Evolutionary conservation across 352 stramenopile genomes (phyloP).

Genomic region (Phytophthora syringae): DNA sequence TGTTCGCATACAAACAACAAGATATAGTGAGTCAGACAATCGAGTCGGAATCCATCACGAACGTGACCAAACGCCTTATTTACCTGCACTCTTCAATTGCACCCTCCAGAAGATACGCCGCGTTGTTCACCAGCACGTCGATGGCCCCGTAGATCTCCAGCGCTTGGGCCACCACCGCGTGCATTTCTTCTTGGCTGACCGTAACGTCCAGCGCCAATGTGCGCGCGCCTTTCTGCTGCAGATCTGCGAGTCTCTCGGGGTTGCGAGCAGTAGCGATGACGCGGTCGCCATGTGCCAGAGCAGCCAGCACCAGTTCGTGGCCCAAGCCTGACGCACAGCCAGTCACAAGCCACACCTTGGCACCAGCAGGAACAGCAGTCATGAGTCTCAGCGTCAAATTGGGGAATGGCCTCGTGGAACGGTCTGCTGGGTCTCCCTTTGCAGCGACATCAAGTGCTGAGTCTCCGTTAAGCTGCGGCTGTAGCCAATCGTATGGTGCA

Average conservation of each 20-base stretch:
- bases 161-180: slow-evolving; percentile 25
- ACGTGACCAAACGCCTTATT: slow-evolving; percentile 11
- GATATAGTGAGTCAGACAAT: slow-evolving; percentile 29
- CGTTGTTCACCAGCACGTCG: slow-evolving; percentile 56
- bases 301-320: slow-evolving; percentile 40
- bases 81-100: slow-evolving; percentile 50
- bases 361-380: slow-evolving; percentile 19
- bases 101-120: slow-evolving; percentile 44
- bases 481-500: slow-evolving; percentile 20
- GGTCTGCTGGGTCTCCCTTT: slow-evolving; percentile 21
- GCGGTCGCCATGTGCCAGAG: slow-evolving; percentile 36
- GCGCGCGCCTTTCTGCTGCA: slow-evolving; percentile 34
- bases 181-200: slow-evolving; percentile 31
- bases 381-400: slow-evolving; percentile 13
- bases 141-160: slow-evolving; percentile 33
- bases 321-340: slow-evolving; percentile 49
- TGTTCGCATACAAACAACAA: slow-evolving; percentile 24
- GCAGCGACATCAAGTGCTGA: slow-evolving; percentile 27
- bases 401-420: slow-evolving; percentile 12
- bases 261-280: slow-evolving; percentile 51
- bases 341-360: slow-evolving; percentile 50
- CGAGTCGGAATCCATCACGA: slow-evolving; percentile 28
- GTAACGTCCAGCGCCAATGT: slow-evolving; percentile 51
- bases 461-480: slow-evolving; percentile 18
- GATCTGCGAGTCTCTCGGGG: slow-evolving; percentile 25